Evolutionary conservation across 75 land plant species (phyloP), one percentile per base, ranked within the genome.

Genomic region (Isoetes taiwanensis): DNA sequence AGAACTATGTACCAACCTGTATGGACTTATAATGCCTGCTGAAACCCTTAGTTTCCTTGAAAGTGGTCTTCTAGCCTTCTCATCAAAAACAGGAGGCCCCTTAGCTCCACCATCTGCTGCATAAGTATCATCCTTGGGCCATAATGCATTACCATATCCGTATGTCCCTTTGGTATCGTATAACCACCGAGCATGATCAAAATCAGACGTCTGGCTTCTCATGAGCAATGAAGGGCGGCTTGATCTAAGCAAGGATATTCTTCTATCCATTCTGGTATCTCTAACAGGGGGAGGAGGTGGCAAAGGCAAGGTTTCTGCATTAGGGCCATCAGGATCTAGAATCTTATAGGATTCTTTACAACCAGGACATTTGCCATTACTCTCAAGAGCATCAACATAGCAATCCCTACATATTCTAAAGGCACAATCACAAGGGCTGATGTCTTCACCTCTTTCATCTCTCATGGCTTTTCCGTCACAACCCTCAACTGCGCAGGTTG

Each of bases 381-480:
- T 68, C 29, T 77, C 79, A 41, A 56, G 59, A 1, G 85, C 90
- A 64, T 87, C 94, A 14, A 76, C n/a, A 58, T 78, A 85, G 68
- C 95, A 88, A 16, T 88, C 95, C 39, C 90, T 68, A 42, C 95
- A 88, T n/a, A 88, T 88, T 58, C 68, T 80, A 65, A 77, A 84
- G 66, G 71, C 73, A 84, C 93, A 86, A 40, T 74, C 86, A 53
- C 96, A 89, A n/a, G 96, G 96, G 19, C 50, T 31, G 27, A 79
- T 60, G 16, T 85, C 86, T 6, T 67, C 61, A 11, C 96, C 91
- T 11, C 86, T 43, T 69, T 89, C 96, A 31, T 85, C 76, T 28
- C 66, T 32, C 78, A 85, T 89, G 32, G 70, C 73, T 41, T 75
- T 81, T n/a, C 83, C 96, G 59, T 89, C 91, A 58, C 91, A 89